phyloP scores from a whole-genome alignment of 768 basidiomycete species.

The Suillus subluteus region DNA sequence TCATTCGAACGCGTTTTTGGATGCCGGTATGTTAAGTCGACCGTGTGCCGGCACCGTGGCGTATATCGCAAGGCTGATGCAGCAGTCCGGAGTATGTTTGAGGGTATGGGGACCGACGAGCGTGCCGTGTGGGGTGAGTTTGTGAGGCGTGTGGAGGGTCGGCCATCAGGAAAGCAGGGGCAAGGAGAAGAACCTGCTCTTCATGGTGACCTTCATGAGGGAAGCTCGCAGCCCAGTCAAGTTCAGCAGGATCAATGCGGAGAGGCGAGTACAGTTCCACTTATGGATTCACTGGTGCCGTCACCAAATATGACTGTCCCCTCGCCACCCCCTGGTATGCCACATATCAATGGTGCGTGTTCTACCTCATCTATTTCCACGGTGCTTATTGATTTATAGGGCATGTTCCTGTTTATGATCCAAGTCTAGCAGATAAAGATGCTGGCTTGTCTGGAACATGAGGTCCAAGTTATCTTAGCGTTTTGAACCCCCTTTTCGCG shows the following conservation, averaged over 20 bases:
- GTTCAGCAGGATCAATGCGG: constrained; percentile 23
- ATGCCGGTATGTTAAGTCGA: constrained; percentile 73
- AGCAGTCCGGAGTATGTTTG: constrained; percentile 52
- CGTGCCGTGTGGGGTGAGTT: constrained; percentile 72
- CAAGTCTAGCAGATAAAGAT: constrained; percentile 11
- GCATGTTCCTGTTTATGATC: constrained; percentile 13
- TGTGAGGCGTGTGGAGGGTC: constrained; percentile 62
- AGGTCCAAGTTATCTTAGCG: neutral
- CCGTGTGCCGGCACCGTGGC: constrained; percentile 71
- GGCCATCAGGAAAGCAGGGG: constrained; percentile 36
- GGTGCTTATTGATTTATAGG: constrained; percentile 13
- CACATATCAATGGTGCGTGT: constrained; percentile 20
- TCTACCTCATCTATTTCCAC: neutral
- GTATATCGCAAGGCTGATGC: constrained; percentile 63
- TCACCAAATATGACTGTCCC: constrained; percentile 1
- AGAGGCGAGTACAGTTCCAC: constrained; percentile 17
- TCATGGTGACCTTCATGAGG: constrained; percentile 21
- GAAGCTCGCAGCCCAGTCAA: constrained; percentile 7
- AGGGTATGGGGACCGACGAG: constrained; percentile 55
- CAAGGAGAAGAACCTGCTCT: constrained; percentile 25
- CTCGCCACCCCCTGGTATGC: constrained; percentile 5
- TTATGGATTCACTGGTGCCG: constrained; percentile 15
- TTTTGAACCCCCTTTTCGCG: constrained; percentile 1
- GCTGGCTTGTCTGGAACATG: constrained; percentile 10
- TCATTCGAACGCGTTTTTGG: constrained; percentile 76